Evolutionary conservation across 148 eudicot genomes (phyloP), one percentile per base, ranked within the genome.

Genomic region (Rhododendron henanense): DNA sequence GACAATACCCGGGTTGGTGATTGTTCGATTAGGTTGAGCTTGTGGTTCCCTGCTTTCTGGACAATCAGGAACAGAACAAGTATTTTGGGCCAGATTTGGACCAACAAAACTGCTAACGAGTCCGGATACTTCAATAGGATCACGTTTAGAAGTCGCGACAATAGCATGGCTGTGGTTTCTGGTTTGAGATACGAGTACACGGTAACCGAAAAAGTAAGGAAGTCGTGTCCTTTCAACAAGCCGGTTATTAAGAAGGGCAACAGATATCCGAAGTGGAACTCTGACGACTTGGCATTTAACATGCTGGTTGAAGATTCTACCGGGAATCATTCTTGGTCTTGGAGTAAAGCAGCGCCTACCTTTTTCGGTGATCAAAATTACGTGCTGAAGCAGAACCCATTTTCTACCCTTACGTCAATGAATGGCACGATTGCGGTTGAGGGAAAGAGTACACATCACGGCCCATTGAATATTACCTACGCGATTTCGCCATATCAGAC

Each of bases 31-130:
- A 84, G 83, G 79, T 15, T 87, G 83, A 87, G 86, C 48, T 84
- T 87, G 79, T 25, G 53, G 81, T 87, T 21, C 81, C 86, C 83
- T 33, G 77, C 85, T 28, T 61, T 79, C 9, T 69, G 83, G 86
- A 31, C 88, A 78, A 87, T 87, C 28, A 65, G n/a, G 37, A 79
- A 67, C 55, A 87, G 65, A 3, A 6, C 11, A 14, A 23, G 33
- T 6, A 23, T n/a, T 44, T 21, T 61, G 6, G 88, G 88, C 7
- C 83, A 87, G 45, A 87, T 87, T 83, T 87, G 88, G 88, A 83
- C 55, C 3, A 87, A n/a, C 51, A 87, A 79, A 55, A 28, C 63
- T 33, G 82, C 25, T 2, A 28, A 78, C 9, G 86, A 83, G 28
- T 31, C 41, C 0, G 86, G 83, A 28, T 87, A 84, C 61, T 87